Evolutionary conservation across 768 basidiomycete species (phyloP).

Genomic region (Termitomyces sp.): DNA sequence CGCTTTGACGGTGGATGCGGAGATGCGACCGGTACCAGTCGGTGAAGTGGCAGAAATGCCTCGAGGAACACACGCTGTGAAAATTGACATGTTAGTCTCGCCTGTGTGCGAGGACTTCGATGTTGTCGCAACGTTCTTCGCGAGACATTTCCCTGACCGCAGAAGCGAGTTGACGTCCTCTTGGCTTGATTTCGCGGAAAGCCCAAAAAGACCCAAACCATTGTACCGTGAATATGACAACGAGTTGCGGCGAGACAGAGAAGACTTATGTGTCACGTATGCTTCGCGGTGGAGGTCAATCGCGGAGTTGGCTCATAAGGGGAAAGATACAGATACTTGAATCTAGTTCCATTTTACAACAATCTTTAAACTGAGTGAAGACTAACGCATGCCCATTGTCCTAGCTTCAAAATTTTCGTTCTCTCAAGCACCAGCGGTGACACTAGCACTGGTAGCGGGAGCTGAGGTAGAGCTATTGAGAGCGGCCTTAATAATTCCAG

Average conservation of each 20-base stretch:
- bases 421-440: not conserved
- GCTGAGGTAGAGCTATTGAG: not conserved
- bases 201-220: too few relatives aligned
- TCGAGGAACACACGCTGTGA: not conserved
- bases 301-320: not conserved
- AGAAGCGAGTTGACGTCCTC: not conserved
- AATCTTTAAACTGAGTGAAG: not conserved
- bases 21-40: not conserved
- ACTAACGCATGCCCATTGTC: not conserved
- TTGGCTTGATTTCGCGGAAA: not conserved
- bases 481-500: slow-evolving; percentile 9
- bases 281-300: not conserved
- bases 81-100: slow-evolving; percentile 5
- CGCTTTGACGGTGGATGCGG: slow-evolving; percentile 1
- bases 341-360: not conserved
- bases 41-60: not conserved
- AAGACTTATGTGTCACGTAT: not conserved
- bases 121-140: not conserved
- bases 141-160: not conserved
- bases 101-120: not conserved
- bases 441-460: not conserved
- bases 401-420: not conserved
- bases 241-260: not conserved
- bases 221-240: not conserved
- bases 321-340: too few relatives aligned